Evolutionary conservation across 306 rosid genomes (phyloP).

Genomic region (Cajanus cajan): DNA sequence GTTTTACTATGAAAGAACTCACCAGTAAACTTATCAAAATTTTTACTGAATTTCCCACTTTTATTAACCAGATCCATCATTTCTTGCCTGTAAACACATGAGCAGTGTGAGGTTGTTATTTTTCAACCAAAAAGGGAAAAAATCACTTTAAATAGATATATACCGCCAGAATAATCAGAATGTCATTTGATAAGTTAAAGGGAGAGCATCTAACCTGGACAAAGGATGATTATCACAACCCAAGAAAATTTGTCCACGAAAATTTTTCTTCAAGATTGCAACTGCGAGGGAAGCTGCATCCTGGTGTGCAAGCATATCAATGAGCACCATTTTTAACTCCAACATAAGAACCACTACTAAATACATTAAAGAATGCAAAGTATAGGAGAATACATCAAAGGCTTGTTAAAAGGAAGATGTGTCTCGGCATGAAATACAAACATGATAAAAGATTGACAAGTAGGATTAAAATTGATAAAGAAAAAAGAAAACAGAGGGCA

Average conservation of each 20-base stretch:
- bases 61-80: conserved; percentile 72
- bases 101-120: conserved; percentile 10
- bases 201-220: conserved; percentile 59
- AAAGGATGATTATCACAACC: conserved; percentile 93
- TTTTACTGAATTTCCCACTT: conserved; percentile 81
- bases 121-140: neutral
- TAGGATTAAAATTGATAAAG: neutral
- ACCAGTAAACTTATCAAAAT: conserved; percentile 76
- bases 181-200: neutral
- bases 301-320: conserved; percentile 42
- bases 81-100: conserved; percentile 72
- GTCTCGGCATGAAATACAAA: conserved; percentile 13
- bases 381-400: neutral
- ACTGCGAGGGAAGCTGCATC: conserved; percentile 89
- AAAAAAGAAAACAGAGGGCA: neutral
- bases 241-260: conserved; percentile 61
- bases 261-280: conserved; percentile 76
- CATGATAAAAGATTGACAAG: neutral
- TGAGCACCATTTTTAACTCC: conserved; percentile 21
- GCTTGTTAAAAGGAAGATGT: neutral
- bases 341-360: neutral
- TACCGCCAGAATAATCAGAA: neutral
- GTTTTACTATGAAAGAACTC: conserved; percentile 20
- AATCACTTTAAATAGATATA: neutral
- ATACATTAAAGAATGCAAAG: neutral